These are phyloP conservation scores for Phytophthora citrophthora DNA, from an alignment of 352 stramenopile species.

Conservation along the genomic window DNA sequence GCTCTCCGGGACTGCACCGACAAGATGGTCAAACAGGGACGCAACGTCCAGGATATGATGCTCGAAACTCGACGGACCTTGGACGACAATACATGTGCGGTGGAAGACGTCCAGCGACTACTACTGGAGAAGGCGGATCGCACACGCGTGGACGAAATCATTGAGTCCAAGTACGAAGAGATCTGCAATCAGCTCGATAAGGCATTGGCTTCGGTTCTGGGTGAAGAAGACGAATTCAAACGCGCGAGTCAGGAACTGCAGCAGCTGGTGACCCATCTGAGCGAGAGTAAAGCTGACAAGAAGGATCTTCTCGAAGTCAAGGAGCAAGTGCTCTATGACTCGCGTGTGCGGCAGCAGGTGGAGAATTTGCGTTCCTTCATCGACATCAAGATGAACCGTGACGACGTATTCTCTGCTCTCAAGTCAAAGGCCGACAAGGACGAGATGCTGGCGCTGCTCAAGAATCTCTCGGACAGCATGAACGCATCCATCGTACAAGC, in stretches of 20 bases:
- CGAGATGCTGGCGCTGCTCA: constrained; percentile 82
- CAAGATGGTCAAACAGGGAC: constrained; percentile 83
- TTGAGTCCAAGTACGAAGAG: constrained; percentile 92
- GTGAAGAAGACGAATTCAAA: constrained; percentile 91
- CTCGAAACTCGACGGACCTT: constrained; percentile 80
- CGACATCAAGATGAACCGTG: constrained; percentile 90
- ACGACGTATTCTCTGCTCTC: constrained; percentile 83
- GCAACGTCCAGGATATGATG: constrained; percentile 89
- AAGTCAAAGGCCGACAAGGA: constrained; percentile 90
- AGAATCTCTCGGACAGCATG: constrained; percentile 82
- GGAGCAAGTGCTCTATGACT: constrained; percentile 89
- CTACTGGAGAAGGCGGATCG: constrained; percentile 82
- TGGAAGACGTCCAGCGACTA: constrained; percentile 83
- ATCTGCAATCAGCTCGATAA: constrained; percentile 93
- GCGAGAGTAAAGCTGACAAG: constrained; percentile 85
- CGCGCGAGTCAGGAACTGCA: constrained; percentile 84
- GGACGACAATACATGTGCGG: constrained; percentile 85
- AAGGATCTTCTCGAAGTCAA: constrained; percentile 88
- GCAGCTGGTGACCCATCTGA: constrained; percentile 80
- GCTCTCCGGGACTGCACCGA: constrained; percentile 82
- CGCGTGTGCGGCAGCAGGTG: constrained; percentile 82
- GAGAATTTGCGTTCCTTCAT: constrained; percentile 89
- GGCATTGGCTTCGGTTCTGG: constrained; percentile 81
- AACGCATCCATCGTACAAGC: constrained; percentile 80
- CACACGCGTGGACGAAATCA: constrained; percentile 87